Percentiles rank a stretch among this genome's conserved stretches.
phyloP scores from a whole-genome alignment of 2,329 filamentous ascomycete species.

The Penicillium griseofulvum region DNA sequence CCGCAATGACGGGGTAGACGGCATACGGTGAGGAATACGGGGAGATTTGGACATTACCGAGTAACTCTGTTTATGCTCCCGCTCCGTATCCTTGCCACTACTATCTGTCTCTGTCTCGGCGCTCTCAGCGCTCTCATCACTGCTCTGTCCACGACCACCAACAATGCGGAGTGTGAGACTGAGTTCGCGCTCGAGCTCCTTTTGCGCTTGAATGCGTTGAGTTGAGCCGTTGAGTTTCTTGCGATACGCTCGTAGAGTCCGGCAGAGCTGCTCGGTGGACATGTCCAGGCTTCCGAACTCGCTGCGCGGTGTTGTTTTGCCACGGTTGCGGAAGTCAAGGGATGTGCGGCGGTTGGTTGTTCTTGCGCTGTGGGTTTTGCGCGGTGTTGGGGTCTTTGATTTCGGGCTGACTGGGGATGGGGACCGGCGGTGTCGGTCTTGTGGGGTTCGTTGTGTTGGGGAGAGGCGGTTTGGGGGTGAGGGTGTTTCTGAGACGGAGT shows the following conservation, averaged over 20 bases:
- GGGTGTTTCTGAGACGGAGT: constrained; percentile 31
- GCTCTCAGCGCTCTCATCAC: constrained; percentile 32
- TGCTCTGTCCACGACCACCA: constrained; percentile 29
- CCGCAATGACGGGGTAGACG: constrained; percentile 37
- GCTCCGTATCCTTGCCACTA: constrained; percentile 38
- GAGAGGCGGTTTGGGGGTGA: constrained; percentile 34
- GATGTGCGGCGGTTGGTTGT: constrained; percentile 46
- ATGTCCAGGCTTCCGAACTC: constrained; percentile 50
- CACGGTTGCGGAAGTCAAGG: constrained; percentile 50
- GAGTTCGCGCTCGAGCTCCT: constrained; percentile 59
- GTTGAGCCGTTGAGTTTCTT: constrained; percentile 54
- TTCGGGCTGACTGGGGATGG: constrained; percentile 43
- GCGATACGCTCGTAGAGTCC: constrained; percentile 57
- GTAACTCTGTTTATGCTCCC: constrained; percentile 27
- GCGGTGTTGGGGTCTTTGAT: constrained; percentile 24
- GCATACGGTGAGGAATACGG: constrained; percentile 31
- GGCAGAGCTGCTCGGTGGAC: constrained; percentile 58
- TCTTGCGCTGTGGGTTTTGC: constrained; percentile 30
- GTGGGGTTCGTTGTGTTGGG: constrained; percentile 25
- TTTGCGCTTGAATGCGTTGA: constrained; percentile 50
- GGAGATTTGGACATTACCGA: constrained; percentile 25
- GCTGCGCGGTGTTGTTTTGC: constrained; percentile 38
- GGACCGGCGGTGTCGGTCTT: constrained; percentile 32
- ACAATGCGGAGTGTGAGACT: constrained; percentile 42
- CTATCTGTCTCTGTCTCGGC: constrained; percentile 40